A percentile compares a stretch with the other conserved stretches of the same genome.
Conservation (phyloP, 371 early-diverging fungal genomes). For the Amoeboaphelidium occidentale region DNA sequence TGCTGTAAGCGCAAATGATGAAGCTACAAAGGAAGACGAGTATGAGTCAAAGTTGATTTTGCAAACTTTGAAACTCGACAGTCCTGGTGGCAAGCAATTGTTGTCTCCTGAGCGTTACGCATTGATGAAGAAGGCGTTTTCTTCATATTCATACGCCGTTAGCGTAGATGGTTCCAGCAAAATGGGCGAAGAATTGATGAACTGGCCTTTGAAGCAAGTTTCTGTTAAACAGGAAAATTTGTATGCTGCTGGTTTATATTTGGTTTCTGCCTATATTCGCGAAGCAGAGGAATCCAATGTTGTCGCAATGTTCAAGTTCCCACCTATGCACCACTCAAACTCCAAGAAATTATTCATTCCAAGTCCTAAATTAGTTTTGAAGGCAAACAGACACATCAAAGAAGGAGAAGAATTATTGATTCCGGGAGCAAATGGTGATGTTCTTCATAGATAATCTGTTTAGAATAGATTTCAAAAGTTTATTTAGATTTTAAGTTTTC, state of each 20-base stretch:
- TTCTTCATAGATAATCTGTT: too few species aligned
- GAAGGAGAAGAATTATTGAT: too few species aligned
- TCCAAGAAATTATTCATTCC: not conserved
- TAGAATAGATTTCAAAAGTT: too few species aligned
- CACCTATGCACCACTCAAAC: not conserved
- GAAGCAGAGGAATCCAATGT: not conserved
- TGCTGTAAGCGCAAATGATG: not conserved
- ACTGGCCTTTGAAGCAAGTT: not conserved
- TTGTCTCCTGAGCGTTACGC: not conserved
- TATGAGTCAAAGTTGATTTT: not conserved
- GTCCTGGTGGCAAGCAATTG: not conserved
- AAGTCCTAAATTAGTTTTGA: not conserved
- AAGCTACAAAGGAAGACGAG: not conserved
- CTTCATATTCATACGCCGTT: not conserved
- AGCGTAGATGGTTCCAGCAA: not conserved
- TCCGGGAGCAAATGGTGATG: too few species aligned
- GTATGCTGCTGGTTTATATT: not conserved
- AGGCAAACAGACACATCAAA: not conserved
- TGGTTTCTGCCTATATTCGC: not conserved
- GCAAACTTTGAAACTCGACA: not conserved
- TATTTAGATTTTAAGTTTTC: too few species aligned
- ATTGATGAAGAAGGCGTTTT: not conserved
- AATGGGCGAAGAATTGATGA: not conserved
- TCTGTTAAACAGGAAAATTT: not conserved
- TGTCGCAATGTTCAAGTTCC: not conserved